Evolutionary conservation across 352 stramenopile genomes (phyloP).

Genomic region (Phytopythium boreale): DNA sequence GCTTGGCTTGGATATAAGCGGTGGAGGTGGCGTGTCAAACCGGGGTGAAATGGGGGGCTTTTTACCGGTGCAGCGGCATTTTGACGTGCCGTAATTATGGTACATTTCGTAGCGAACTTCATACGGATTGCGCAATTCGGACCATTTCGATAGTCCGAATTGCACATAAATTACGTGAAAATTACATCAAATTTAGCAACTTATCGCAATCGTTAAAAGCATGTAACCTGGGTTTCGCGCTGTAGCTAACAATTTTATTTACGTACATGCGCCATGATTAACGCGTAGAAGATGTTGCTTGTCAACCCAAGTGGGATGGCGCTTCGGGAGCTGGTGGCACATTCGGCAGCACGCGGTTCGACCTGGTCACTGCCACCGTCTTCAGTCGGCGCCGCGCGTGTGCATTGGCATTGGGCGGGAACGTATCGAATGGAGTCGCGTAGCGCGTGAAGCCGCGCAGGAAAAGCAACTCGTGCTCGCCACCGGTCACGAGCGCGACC

Average conservation of each 20-base stretch:
- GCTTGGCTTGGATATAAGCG: background rate
- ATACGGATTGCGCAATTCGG: background rate
- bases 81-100: no score
- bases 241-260: background rate
- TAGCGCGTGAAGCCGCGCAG: conserved; percentile 2
- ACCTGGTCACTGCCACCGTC: background rate
- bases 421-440: conserved; percentile 1
- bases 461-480: conserved; percentile 6
- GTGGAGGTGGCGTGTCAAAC: background rate
- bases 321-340: background rate
- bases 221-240: no score
- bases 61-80: no score
- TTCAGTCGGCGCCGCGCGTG: background rate
- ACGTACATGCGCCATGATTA: background rate
- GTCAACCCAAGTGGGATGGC: background rate
- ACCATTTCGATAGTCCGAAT: no score
- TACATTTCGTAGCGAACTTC: no score
- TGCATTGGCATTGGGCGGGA: background rate
- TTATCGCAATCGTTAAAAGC: no score
- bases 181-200: no score
- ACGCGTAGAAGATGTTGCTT: background rate
- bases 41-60: no score
- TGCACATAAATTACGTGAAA: no score
- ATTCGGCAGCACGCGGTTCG: background rate
- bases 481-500: background rate